Conservation (phyloP, 202 grass and related monocot species). For the Cymbopogon flexuosus region DNA sequence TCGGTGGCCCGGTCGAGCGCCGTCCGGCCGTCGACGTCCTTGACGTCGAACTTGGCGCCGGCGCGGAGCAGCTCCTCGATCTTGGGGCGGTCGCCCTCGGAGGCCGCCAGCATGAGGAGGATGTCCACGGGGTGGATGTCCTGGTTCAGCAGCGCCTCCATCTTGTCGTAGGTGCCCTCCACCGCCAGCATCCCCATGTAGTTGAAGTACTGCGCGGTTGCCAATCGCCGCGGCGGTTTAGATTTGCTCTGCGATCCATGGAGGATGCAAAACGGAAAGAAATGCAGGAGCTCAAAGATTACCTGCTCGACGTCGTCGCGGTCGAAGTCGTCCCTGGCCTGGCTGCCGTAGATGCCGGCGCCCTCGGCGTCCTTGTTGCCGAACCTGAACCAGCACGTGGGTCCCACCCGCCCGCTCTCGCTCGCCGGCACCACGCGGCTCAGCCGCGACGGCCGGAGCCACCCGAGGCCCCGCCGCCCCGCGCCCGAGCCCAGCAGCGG, state of each 20-base stretch:
- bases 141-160: slow-evolving; percentile 81
- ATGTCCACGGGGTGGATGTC: slow-evolving; percentile 92
- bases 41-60: slow-evolving; percentile 78
- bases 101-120: slow-evolving; percentile 74
- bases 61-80: slow-evolving; percentile 80
- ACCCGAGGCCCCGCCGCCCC: slow-evolving; percentile 28
- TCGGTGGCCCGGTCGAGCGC: slow-evolving; percentile 59
- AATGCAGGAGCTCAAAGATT: neutral
- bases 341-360: slow-evolving; percentile 82
- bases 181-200: slow-evolving; percentile 99
- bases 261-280: neutral
- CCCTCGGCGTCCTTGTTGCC: slow-evolving; percentile 75
- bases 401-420: slow-evolving; percentile 42
- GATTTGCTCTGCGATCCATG: neutral
- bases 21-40: slow-evolving; percentile 77
- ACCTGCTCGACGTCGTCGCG: slow-evolving; percentile 97
- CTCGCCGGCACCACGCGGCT: slow-evolving; percentile 39
- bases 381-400: slow-evolving; percentile 76
- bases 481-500: slow-evolving; percentile 14
- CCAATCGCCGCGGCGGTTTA: neutral
- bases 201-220: slow-evolving; percentile 72
- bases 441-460: slow-evolving; percentile 35
- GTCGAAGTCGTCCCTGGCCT: slow-evolving; percentile 80
- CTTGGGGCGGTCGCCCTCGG: slow-evolving; percentile 77
- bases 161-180: slow-evolving; percentile 93